These are phyloP conservation scores for Mucor lusitanicus DNA, from an alignment of 371 early-diverging fungal genomes.

Conservation along the genomic window DNA sequence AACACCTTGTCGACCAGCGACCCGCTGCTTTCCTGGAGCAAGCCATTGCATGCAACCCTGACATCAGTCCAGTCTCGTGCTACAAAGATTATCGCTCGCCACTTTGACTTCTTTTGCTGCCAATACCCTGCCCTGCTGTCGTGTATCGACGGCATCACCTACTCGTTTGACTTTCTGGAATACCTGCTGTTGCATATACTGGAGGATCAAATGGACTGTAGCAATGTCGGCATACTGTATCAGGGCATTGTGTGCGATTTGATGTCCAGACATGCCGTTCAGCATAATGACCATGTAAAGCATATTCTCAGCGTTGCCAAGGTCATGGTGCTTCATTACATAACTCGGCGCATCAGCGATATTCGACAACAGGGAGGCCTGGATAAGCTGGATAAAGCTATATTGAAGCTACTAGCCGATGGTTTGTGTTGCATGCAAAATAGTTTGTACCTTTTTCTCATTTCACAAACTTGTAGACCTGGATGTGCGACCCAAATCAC, in stretches of 20 bases:
- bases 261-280: constrained; percentile 43
- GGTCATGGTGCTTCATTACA: constrained; percentile 29
- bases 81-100: constrained; percentile 28
- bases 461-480: constrained; percentile 17
- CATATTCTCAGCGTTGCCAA: constrained; percentile 37
- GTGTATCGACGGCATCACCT: constrained; percentile 47
- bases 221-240: constrained; percentile 36
- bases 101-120: constrained; percentile 39
- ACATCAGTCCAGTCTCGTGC: constrained; percentile 28
- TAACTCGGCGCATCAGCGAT: constrained; percentile 21
- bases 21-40: constrained; percentile 25
- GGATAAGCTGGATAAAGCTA: constrained; percentile 25
- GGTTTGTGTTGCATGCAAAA: constrained; percentile 23
- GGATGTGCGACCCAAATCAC: constrained; percentile 15
- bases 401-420: constrained; percentile 27
- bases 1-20: constrained; percentile 20
- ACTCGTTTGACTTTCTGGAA: constrained; percentile 40
- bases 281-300: constrained; percentile 30
- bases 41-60: constrained; percentile 26
- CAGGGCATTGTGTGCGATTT: constrained; percentile 44
- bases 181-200: constrained; percentile 32
- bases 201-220: constrained; percentile 35
- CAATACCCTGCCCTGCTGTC: constrained; percentile 43
- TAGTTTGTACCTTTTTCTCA: background rate
- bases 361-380: constrained; percentile 26